These are phyloP conservation scores for Cercophora scortea DNA, from an alignment of 495 filamentous ascomycete species.

Conservation along the genomic window DNA sequence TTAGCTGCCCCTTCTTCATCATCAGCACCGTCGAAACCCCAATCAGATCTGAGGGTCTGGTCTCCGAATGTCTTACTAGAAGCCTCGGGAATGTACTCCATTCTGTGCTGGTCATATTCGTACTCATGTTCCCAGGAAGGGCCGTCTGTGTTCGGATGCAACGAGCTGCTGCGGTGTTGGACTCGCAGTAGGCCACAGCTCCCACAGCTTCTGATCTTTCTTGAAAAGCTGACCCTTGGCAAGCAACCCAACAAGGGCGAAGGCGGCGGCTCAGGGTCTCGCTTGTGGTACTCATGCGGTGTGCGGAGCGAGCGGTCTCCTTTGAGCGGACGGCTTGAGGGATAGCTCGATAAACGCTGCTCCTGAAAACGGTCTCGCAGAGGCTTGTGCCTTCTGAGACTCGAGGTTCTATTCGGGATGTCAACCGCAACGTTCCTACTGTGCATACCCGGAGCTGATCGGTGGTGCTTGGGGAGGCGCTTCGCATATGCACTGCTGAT, in stretches of 20 bases:
- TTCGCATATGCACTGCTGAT: neutral
- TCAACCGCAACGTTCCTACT: conserved; percentile 12
- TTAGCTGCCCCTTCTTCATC: neutral
- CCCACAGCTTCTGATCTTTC: conserved; percentile 7
- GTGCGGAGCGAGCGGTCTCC: neutral
- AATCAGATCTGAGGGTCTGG: neutral
- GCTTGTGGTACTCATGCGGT: neutral
- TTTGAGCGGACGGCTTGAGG: neutral
- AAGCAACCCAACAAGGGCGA: conserved; percentile 3
- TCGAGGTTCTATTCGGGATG: conserved; percentile 10
- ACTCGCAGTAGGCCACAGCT: conserved; percentile 5
- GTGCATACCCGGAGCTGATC: conserved; percentile 16
- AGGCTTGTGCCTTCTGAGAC: conserved; percentile 7
- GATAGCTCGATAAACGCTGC: neutral
- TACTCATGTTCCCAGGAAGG: neutral
- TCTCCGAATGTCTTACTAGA: neutral
- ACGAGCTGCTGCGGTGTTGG: conserved; percentile 5
- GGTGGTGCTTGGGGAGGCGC: conserved; percentile 10
- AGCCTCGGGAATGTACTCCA: neutral
- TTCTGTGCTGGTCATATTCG: neutral
- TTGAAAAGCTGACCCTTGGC: neutral
- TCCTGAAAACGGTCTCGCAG: conserved; percentile 6
- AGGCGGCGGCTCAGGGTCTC: neutral
- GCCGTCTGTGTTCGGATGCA: conserved; percentile 4
- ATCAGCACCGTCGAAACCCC: conserved; percentile 11